phyloP scores from a whole-genome alignment of 305 asterid genomes.

The Plantago rigida region DNA sequence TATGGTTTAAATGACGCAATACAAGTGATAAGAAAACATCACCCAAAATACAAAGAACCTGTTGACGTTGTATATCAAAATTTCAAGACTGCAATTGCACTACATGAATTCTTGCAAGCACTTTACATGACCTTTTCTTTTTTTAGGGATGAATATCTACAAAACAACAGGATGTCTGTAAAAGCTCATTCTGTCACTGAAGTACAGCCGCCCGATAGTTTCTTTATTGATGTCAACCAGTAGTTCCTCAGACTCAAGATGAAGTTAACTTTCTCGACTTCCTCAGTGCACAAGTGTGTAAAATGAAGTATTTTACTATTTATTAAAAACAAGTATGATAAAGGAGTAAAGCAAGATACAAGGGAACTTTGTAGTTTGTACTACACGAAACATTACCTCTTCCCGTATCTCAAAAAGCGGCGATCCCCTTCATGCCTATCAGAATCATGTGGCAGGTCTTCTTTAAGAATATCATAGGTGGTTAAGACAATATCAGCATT shows the following conservation, averaged over 20 bases:
- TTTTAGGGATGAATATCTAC: no score
- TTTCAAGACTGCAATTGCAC: no score
- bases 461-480: constrained; percentile 84
- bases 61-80: no score
- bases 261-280: constrained; percentile 14
- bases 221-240: neutral
- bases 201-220: neutral
- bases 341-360: constrained; percentile 1
- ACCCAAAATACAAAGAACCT: no score
- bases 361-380: constrained; percentile 9
- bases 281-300: constrained; percentile 10
- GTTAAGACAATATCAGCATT: constrained; percentile 81
- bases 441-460: constrained; percentile 90
- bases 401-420: constrained; percentile 68
- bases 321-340: neutral
- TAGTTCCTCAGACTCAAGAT: constrained; percentile 13
- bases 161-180: no score
- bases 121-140: no score
- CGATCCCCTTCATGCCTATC: constrained; percentile 94
- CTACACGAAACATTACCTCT: constrained; percentile 45
- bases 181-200: no score
- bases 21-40: no score
- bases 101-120: no score
- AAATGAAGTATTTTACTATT: neutral
- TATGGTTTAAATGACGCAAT: no score